Conservation (phyloP, 2,329 filamentous ascomycete species). For the Phyllosticta citriasiana region DNA sequence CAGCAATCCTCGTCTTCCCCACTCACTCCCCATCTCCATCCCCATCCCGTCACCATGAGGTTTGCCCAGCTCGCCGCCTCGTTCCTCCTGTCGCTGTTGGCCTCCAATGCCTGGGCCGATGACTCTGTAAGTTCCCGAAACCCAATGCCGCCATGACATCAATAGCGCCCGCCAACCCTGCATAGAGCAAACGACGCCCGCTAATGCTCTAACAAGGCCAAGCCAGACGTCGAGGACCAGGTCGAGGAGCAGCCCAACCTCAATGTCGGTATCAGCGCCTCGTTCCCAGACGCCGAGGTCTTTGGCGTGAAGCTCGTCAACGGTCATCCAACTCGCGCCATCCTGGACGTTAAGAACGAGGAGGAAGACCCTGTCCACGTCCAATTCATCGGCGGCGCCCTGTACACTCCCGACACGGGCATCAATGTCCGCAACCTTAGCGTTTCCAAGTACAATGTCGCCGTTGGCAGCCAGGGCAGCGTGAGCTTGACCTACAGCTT, state of each 20-base stretch:
- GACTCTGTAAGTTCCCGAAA: constrained; percentile 43
- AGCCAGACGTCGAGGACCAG: constrained; percentile 19
- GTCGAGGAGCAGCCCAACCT: constrained; percentile 54
- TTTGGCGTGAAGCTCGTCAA: constrained; percentile 96
- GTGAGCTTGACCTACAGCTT: constrained; percentile 75
- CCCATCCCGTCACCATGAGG: constrained; percentile 48
- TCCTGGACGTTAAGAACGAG: constrained; percentile 75
- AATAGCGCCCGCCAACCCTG: constrained; percentile 12
- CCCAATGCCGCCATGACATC: constrained; percentile 16
- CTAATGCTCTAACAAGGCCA: constrained; percentile 16
- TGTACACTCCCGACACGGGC: constrained; percentile 35
- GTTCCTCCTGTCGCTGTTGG: constrained; percentile 60
- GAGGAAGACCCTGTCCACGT: constrained; percentile 68
- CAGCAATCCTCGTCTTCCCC: not conserved
- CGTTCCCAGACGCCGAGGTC: constrained; percentile 61
- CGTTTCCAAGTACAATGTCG: constrained; percentile 59
- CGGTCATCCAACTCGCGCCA: constrained; percentile 70
- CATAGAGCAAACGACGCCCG: constrained; percentile 17
- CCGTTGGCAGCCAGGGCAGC: constrained; percentile 65
- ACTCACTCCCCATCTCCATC: not conserved
- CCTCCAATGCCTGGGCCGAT: constrained; percentile 54
- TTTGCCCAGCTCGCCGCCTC: constrained; percentile 62
- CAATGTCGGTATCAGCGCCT: constrained; percentile 45
- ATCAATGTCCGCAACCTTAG: constrained; percentile 77
- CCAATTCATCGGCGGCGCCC: constrained; percentile 64